Conservation (phyloP, 768 basidiomycete species). For the Termitomyces titanicus region DNA sequence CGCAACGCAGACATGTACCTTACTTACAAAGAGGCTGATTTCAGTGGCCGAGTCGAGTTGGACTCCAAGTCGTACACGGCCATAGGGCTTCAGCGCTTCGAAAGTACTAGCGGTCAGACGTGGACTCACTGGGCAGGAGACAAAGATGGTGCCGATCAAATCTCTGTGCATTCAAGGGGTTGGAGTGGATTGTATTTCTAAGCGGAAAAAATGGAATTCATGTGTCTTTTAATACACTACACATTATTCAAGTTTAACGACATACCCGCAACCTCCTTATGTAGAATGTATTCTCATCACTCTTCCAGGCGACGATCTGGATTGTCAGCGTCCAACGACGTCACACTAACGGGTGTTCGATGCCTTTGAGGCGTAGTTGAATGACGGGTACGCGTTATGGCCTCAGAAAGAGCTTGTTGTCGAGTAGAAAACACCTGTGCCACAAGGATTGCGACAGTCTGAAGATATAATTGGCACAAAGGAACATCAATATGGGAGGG, state of each 20-base stretch:
- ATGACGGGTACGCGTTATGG: constrained; percentile 7
- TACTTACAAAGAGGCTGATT: constrained; percentile 48
- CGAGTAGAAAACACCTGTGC: constrained; percentile 28
- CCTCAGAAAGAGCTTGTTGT: constrained; percentile 25
- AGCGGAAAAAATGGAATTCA: background rate
- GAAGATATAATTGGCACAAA: background rate
- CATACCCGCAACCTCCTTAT: background rate
- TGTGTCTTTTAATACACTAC: background rate
- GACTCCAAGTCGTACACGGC: constrained; percentile 37
- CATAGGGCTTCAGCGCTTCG: constrained; percentile 22
- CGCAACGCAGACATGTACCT: constrained; percentile 53
- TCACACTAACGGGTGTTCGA: background rate
- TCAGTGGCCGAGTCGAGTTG: constrained; percentile 44
- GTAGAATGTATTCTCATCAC: background rate
- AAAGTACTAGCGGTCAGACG: constrained; percentile 6
- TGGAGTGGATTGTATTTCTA: constrained; percentile 48
- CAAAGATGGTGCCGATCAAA: constrained; percentile 34
- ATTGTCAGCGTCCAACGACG: constrained; percentile 9
- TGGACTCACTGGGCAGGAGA: constrained; percentile 44
- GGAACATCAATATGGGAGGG: background rate
- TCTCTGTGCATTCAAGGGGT: constrained; percentile 38
- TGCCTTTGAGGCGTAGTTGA: background rate
- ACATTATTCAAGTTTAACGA: background rate
- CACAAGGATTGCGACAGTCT: constrained; percentile 32
- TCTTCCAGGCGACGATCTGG: constrained; percentile 9